Evolutionary conservation across 768 basidiomycete species (phyloP).

Genomic region (Boletus insuetus): DNA sequence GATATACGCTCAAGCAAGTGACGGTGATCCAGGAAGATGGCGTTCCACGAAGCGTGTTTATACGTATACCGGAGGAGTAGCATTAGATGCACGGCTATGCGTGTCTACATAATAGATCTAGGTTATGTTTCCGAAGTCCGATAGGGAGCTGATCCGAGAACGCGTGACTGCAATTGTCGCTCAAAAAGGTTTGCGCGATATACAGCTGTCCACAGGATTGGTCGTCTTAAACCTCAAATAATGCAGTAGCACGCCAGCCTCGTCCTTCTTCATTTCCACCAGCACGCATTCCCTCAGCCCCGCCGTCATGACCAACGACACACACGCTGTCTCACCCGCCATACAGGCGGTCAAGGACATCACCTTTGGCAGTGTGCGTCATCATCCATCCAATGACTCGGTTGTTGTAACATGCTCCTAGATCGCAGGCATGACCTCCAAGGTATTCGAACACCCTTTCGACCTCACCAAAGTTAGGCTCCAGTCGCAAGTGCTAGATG

Average conservation of each 20-base stretch:
- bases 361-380: conserved; percentile 55
- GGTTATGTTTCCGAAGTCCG: conserved; percentile 5
- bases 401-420: conserved; percentile 26
- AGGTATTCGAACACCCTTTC: conserved; percentile 91
- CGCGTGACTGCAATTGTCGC: conserved; percentile 15
- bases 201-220: conserved; percentile 26
- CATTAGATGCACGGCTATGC: too few species aligned
- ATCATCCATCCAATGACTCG: background rate
- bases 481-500: conserved; percentile 83
- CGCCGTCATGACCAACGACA: conserved; percentile 22
- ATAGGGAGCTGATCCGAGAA: conserved; percentile 4
- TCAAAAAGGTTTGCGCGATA: conserved; percentile 11
- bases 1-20: conserved; percentile 49
- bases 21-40: conserved; percentile 56
- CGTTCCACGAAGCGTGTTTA: conserved; percentile 51
- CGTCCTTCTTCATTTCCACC: background rate
- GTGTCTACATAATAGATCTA: too few species aligned
- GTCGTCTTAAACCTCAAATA: conserved; percentile 17
- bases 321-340: conserved; percentile 13
- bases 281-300: background rate
- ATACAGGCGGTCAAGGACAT: conserved; percentile 44
- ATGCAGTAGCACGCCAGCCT: conserved; percentile 22
- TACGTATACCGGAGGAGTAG: conserved; percentile 25
- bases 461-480: conserved; percentile 94
- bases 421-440: conserved; percentile 84